Conservation (phyloP, 1,284 basidiomycete species). For the Spongispora temasekensis region DNA sequence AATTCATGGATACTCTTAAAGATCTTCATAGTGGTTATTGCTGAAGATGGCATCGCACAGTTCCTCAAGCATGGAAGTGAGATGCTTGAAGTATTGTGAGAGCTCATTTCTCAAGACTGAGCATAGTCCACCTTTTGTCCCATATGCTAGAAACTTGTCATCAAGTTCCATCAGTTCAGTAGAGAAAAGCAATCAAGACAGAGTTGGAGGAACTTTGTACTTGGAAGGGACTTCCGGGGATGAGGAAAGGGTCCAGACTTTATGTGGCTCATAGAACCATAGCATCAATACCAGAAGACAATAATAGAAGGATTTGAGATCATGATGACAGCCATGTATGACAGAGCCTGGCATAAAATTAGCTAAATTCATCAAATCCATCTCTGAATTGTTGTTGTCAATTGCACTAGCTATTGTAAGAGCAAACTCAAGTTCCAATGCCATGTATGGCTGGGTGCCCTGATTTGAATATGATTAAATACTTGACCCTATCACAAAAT, state of each 20-base stretch:
- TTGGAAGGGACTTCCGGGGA: neutral
- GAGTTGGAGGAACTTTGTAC: neutral
- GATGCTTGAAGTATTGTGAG: neutral
- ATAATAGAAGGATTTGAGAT: neutral
- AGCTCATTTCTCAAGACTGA: neutral
- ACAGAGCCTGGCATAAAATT: neutral
- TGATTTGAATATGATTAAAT: neutral
- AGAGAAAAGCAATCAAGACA: neutral
- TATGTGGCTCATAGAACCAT: neutral
- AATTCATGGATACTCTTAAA: neutral
- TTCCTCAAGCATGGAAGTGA: neutral
- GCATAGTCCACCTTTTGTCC: neutral
- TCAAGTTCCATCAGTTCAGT: neutral
- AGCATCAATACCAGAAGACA: neutral
- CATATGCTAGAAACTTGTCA: neutral
- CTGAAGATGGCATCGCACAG: neutral
- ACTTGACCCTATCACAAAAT: neutral
- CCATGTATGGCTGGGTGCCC: neutral
- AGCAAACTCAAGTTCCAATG: neutral
- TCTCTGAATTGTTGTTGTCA: neutral
- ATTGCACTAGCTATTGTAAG: neutral
- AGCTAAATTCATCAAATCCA: neutral
- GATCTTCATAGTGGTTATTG: neutral
- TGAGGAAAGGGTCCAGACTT: neutral
- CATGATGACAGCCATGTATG: neutral